Evolutionary conservation across 257 asterid species (phyloP).

Genomic region (Solanum arcanum): DNA sequence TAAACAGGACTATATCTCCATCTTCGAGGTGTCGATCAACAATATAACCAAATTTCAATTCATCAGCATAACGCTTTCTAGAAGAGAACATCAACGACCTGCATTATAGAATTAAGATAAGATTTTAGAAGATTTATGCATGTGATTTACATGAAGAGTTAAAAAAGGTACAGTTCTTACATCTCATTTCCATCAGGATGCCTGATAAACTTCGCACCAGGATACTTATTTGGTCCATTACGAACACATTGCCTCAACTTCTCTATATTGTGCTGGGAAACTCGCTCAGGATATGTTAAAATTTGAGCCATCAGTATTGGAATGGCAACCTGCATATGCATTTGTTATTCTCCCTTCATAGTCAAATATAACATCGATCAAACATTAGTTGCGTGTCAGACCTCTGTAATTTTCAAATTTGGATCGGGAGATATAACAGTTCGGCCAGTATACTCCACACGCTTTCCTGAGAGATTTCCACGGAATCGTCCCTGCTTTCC

Average conservation of each 20-base stretch:
- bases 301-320: conserved; percentile 82
- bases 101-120: background rate
- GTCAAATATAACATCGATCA: background rate
- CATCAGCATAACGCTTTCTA: conserved; percentile 70
- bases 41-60: conserved; percentile 64
- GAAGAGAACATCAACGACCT: conserved; percentile 45
- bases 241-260: conserved; percentile 86
- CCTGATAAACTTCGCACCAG: conserved; percentile 76
- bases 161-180: conserved; percentile 25
- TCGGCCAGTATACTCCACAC: conserved; percentile 93
- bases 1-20: conserved; percentile 78
- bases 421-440: conserved; percentile 98
- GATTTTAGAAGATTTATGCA: background rate
- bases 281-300: conserved; percentile 87
- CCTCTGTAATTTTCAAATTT: conserved; percentile 83
- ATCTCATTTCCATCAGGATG: conserved; percentile 70
- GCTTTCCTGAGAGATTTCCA: conserved; percentile 89
- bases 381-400: conserved; percentile 10
- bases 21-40: conserved; percentile 89
- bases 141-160: background rate
- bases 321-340: conserved; percentile 58
- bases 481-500: conserved; percentile 96
- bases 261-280: conserved; percentile 86
- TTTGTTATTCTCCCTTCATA: background rate
- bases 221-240: conserved; percentile 86